A percentile compares a stretch with the other conserved stretches of the same genome.
Conservation (phyloP, 331 rosid genomes). For the Cydonia oblonga region DNA sequence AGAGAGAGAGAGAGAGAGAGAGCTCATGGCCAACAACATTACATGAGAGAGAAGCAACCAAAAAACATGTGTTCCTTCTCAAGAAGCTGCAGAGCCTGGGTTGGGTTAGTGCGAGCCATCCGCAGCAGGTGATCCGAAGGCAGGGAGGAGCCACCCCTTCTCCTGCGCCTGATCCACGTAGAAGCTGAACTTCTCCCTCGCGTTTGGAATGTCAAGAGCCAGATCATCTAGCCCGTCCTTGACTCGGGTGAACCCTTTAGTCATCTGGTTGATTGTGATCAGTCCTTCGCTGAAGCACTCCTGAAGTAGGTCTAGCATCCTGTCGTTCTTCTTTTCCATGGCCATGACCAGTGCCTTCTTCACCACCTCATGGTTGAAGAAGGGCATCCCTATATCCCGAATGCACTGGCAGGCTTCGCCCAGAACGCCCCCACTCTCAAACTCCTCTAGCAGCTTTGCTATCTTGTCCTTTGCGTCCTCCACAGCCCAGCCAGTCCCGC, state of each 20-base stretch:
- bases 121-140: conserved; percentile 38
- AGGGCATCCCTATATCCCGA: conserved; percentile 89
- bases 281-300: conserved; percentile 84
- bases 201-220: conserved; percentile 96
- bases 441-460: conserved; percentile 83
- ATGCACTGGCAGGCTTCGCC: conserved; percentile 90
- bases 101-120: conserved; percentile 22
- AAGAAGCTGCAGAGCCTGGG: conserved; percentile 27
- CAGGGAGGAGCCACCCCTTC: conserved; percentile 67
- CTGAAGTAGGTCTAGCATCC: conserved; percentile 76
- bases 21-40: conserved; percentile 1
- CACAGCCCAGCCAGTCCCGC: conserved; percentile 99
- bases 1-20: not conserved
- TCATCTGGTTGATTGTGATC: conserved; percentile 87
- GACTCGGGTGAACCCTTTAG: conserved; percentile 78
- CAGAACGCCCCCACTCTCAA: conserved; percentile 83
- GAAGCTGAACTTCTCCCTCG: conserved; percentile 54
- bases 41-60: conserved; percentile 19
- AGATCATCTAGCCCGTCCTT: conserved; percentile 86
- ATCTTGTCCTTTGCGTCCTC: conserved; percentile 99
- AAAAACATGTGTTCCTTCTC: conserved; percentile 33
- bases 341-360: conserved; percentile 96
- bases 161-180: conserved; percentile 67
- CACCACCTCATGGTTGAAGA: conserved; percentile 98
- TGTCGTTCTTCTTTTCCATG: conserved; percentile 93